Base-by-base conservation (phyloP, 805 yeast genomes). In the Starmerella lactis-condensi region DNA sequence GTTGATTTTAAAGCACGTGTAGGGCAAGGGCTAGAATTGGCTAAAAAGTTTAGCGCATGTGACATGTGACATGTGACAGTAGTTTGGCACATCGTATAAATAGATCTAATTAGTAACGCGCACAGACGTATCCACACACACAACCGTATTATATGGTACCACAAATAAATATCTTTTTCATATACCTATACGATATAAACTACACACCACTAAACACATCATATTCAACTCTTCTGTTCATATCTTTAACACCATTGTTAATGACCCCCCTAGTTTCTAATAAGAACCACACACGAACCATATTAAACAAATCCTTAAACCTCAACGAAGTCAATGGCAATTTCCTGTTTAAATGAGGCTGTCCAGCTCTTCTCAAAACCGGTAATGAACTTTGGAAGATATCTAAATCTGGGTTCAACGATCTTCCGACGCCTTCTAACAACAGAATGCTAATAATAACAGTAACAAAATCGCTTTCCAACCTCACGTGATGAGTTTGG, bases 401-500 rank as follows among this genome's bases (percentile, higher is more conserved):
- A 56, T 89, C 98, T 46, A 89, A 61, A 26, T 81, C 72, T 2
- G 96, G 95, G 53, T 89, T 93, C 33, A 89, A 61, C 53, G 76
- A 93, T 48, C 96, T 64, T 14, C 98, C 96, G 32, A 89, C 76
- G 8, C 99, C 99, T 53, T 89, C 98, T 35, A 89, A 57, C 33
- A 89, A 60, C 33, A 89, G 56, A 16, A 89, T 82, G 1, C 96
- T 93, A 20, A 89, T 81, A n/a, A 89, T 75, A 16, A 89, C 93
- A 19, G 93, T 81, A 26, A 89, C 72, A 48, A 89, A 89, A 53
- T 89, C 98, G 5, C 93, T 91, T 49, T 89, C 99, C 93, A 89
- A 77, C 48, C 94, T 65, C 15, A 89, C 98, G 53, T 89, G 99
- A 52, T 89, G 98, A 8, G 62, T 59, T 38, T 96, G 61, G 13